phyloP scores from a whole-genome alignment of 352 stramenopile genomes.

The Pilasporangium apinafurcum region DNA sequence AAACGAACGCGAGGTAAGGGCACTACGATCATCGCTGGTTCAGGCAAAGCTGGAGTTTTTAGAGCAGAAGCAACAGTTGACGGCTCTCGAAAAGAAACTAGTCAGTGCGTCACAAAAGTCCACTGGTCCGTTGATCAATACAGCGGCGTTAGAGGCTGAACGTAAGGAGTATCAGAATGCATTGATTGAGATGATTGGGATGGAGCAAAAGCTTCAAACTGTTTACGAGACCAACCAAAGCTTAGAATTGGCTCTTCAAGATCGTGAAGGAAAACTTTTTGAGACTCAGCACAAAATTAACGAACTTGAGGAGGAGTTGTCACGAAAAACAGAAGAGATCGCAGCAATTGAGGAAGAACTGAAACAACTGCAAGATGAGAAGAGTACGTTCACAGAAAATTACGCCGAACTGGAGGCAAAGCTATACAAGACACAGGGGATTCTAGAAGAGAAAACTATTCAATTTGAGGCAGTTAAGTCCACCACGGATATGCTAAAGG shows the following conservation, averaged over 20 bases:
- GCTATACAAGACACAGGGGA: constrained; percentile 33
- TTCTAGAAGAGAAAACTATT: constrained; percentile 59
- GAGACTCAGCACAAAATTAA: constrained; percentile 41
- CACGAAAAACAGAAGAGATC: constrained; percentile 48
- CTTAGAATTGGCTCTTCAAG: constrained; percentile 41
- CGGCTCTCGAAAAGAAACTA: constrained; percentile 47
- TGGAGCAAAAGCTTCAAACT: constrained; percentile 57
- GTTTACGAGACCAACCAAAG: constrained; percentile 53
- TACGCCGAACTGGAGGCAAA: constrained; percentile 36
- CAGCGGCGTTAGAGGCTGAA: constrained; percentile 31
- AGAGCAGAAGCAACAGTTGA: constrained; percentile 48
- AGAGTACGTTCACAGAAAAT: constrained; percentile 37
- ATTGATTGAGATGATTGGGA: constrained; percentile 60
- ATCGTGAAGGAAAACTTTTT: constrained; percentile 40
- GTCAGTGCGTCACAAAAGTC: constrained; percentile 35
- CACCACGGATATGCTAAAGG: constrained; percentile 54
- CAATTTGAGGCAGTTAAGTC: constrained; percentile 54
- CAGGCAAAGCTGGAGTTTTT: constrained; percentile 49
- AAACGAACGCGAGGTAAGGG: constrained; percentile 46
- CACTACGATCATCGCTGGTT: constrained; percentile 48
- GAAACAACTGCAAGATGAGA: constrained; percentile 31
- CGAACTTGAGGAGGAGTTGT: constrained; percentile 42
- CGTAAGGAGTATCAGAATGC: constrained; percentile 52
- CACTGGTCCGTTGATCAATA: constrained; percentile 10
- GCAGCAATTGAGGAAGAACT: constrained; percentile 44